Base-by-base conservation (phyloP, 2,329 filamentous ascomycete genomes). In the Xylariaceae sp. region DNA sequence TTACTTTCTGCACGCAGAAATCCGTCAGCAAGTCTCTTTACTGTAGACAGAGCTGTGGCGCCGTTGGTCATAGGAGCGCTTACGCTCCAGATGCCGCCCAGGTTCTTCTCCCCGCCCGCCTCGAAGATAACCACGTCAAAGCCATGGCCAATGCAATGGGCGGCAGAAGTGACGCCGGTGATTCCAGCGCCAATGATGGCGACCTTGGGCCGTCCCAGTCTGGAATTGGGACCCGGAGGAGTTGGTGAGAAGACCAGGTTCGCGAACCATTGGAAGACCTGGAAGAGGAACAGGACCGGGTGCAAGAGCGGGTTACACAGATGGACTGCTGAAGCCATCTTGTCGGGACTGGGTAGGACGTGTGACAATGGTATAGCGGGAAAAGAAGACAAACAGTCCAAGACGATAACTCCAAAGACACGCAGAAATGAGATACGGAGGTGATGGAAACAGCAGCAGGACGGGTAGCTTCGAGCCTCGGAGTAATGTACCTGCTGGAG, bases 71-170 rank as follows among this genome's bases (percentile, higher is more conserved):
- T 26, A 9, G 17, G 14, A 18, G 8, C 11, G 55, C 75, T 54
- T 60, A 83, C 78, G 51, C 77, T 85, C 84, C 85, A 90, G 21
- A 90, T 90, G 0, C 85, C 85, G 12, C 84, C 84, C 0, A 93
- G 56, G 16, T 75, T 67, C 12, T 83, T 70, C 42, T 77, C 66
- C 4, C 68, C 58, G 1, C 82, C 81, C 6, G 76, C 74, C 53
- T 93, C 86, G 44, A 93, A 93, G 24, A 93, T 74, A 14, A 73
- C 70, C 5, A 87, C 81, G 42, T 92, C 83, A 45, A 90, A 90
- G 28, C 85, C 85, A 73, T 92, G 83, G 2, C 86, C 86, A 22
- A 89, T 76, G 51, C 83, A 88, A 55, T 93, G 86, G 1, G 83
- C 77, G 0, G 87, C 87, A 6, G 84, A 77, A 1, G 84, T 85